Evolutionary conservation across 2,329 filamentous ascomycete genomes (phyloP).

Genomic region (Aspergillus brunneoviolaceus): DNA sequence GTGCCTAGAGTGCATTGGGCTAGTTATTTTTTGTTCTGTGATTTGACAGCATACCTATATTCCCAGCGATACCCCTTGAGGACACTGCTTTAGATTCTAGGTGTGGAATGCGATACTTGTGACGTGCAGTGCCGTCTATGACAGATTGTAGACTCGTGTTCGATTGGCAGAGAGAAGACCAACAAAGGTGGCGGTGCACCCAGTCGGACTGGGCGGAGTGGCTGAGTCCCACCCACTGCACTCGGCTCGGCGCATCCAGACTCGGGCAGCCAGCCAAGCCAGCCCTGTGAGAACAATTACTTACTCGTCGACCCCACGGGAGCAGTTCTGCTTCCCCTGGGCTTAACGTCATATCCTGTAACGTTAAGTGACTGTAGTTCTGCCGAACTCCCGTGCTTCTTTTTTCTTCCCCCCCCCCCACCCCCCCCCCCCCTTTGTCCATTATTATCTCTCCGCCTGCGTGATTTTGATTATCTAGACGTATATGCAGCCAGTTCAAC

Average conservation of each 20-base stretch:
- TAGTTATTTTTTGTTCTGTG: not conserved
- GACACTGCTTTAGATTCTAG: not conserved
- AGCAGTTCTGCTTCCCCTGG: constrained; percentile 1
- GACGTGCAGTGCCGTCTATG: not conserved
- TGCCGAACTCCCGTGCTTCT: constrained; percentile 2
- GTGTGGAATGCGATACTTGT: too few relatives aligned
- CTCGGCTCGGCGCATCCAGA: not conserved
- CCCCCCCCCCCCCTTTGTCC: not conserved
- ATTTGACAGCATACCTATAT: constrained; percentile 3
- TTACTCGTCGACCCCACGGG: not conserved
- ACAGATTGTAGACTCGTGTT: not conserved
- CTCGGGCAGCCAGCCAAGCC: not conserved
- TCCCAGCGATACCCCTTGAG: constrained; percentile 10
- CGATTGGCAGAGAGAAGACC: not conserved
- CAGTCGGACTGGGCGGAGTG: not conserved
- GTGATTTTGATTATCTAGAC: not conserved
- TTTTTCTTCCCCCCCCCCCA: not conserved
- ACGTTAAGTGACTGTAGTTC: not conserved
- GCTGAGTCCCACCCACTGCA: not conserved
- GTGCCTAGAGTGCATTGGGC: constrained; percentile 16
- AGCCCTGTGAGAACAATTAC: constrained; percentile 4
- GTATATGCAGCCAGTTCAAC: not conserved
- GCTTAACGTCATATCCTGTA: constrained; percentile 1
- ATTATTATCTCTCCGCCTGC: not conserved
- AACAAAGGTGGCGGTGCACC: constrained; percentile 3